These are phyloP conservation scores for Pinus albicaulis DNA, from an alignment of 75 land plant genomes.

Conservation along the genomic window DNA sequence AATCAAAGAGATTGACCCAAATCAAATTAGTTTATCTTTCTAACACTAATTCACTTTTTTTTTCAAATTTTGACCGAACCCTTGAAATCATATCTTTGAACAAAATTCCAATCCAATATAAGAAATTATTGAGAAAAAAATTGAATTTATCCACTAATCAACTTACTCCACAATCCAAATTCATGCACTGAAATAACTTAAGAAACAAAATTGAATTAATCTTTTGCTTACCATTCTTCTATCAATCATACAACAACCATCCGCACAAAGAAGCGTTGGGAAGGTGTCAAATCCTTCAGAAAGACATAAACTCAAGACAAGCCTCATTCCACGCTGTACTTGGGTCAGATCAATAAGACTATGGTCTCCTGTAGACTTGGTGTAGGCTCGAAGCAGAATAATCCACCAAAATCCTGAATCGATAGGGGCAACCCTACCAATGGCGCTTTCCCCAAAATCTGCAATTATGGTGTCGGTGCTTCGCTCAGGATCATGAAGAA, in stretches of 20 bases:
- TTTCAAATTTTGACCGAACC: too few species aligned
- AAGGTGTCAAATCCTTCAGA: constrained; percentile 94
- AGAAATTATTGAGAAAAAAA: too few species aligned
- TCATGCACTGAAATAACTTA: too few species aligned
- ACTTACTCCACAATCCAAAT: too few species aligned
- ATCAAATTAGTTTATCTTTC: too few species aligned
- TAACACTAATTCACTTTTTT: too few species aligned
- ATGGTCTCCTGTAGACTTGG: constrained; percentile 74
- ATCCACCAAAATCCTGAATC: constrained; percentile 98
- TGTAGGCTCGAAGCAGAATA: constrained; percentile 80
- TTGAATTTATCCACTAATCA: too few species aligned
- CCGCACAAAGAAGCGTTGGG: constrained; percentile 91
- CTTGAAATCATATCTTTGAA: too few species aligned
- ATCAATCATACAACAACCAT: constrained; percentile 95
- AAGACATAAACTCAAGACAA: constrained; percentile 66
- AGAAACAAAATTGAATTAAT: not conserved
- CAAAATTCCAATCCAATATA: too few species aligned
- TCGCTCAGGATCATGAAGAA: constrained; percentile 57
- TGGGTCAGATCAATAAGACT: constrained; percentile 61
- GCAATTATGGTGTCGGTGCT: constrained; percentile 64
- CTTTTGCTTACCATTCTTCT: constrained; percentile 70
- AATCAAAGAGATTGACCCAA: too few species aligned
- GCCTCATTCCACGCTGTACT: constrained; percentile 80
- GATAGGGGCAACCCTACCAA: constrained; percentile 85
- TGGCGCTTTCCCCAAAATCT: constrained; percentile 88